A percentile compares a stretch with the other conserved stretches of the same genome.
Conservation (phyloP, 164 flowering plant species). For the Magnolia kwangsiensis region DNA sequence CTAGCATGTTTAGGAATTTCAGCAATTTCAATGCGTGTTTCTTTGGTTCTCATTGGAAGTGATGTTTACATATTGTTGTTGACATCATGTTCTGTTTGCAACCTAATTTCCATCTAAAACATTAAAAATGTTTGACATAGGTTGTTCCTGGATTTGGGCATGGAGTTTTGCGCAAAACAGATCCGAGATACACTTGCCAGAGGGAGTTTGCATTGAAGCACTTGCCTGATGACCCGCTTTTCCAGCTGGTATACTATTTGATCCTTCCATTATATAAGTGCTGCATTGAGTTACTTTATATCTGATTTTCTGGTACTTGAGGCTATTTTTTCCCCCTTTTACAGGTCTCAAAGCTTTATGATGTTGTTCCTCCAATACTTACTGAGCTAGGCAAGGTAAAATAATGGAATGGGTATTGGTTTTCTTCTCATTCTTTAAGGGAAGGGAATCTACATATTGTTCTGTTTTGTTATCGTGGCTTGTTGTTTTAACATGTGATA, state of each 20-base stretch:
- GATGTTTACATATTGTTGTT: neutral
- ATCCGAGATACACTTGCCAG: constrained; percentile 95
- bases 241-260: constrained; percentile 68
- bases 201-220: constrained; percentile 98
- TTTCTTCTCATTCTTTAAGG: neutral
- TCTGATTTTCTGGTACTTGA: neutral
- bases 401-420: neutral
- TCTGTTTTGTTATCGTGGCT: neutral
- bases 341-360: constrained; percentile 60
- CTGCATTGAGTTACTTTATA: neutral
- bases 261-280: constrained; percentile 2
- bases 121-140: constrained; percentile 27
- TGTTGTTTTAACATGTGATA: neutral
- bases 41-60: neutral
- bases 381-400: constrained; percentile 88
- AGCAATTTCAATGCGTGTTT: no score
- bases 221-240: constrained; percentile 91
- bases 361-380: constrained; percentile 95
- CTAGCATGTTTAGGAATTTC: no score
- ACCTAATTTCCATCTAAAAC: neutral
- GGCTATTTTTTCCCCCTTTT: constrained; percentile 19
- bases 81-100: neutral
- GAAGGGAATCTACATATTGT: neutral
- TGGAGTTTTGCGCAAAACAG: constrained; percentile 96
- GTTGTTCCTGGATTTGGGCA: constrained; percentile 99